These are phyloP conservation scores for Saposhnikovia divaricata DNA, from an alignment of 129 eudicot species.

Conservation along the genomic window DNA sequence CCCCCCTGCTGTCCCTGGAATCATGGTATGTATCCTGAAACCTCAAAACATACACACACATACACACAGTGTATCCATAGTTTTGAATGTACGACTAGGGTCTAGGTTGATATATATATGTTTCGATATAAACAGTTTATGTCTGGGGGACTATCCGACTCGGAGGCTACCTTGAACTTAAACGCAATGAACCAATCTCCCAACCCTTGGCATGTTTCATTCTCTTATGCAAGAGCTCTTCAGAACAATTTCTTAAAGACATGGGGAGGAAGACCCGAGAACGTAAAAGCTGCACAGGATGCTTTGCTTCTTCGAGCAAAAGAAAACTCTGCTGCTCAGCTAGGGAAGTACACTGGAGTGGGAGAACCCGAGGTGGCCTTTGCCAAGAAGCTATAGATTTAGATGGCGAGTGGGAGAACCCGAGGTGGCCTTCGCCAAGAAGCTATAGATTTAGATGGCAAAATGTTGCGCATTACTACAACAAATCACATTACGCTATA, in stretches of 20 bases:
- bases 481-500: background rate
- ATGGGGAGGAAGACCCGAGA: slow-evolving; percentile 43
- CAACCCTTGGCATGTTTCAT: slow-evolving; percentile 45
- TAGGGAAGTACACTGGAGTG: slow-evolving; percentile 40
- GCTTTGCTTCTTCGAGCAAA: slow-evolving; percentile 29
- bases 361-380: slow-evolving; percentile 17
- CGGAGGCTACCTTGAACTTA: slow-evolving; percentile 40
- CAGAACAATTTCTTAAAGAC: slow-evolving; percentile 47
- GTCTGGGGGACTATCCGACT: slow-evolving; percentile 46
- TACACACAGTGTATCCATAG: no score
- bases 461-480: background rate
- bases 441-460: background rate
- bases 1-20: slow-evolving; percentile 86
- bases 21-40: slow-evolving; percentile 48
- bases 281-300: slow-evolving; percentile 39
- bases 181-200: slow-evolving; percentile 49
- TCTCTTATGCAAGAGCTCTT: slow-evolving; percentile 46
- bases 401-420: slow-evolving; percentile 20
- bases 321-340: slow-evolving; percentile 41
- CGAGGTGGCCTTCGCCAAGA: background rate
- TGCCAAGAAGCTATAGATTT: background rate
- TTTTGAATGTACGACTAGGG: background rate
- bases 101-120: background rate
- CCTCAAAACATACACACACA: background rate
- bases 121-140: slow-evolving; percentile 20